Percentiles rank a stretch among this genome's conserved stretches.
Evolutionary conservation across 176 grass and related monocot genomes (phyloP).

Genomic region (Rhynchospora tenuis): DNA sequence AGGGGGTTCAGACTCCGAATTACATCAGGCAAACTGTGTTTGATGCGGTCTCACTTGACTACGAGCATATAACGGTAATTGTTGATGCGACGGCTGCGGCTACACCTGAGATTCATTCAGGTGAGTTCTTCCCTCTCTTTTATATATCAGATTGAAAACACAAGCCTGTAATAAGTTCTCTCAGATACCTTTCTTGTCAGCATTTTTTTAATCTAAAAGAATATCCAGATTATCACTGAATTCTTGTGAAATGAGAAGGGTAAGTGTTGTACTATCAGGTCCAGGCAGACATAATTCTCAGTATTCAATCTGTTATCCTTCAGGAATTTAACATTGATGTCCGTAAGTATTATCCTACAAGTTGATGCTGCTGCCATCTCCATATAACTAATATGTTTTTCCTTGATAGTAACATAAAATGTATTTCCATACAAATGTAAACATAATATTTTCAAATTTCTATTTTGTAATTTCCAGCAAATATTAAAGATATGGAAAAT

Average conservation of each 20-base stretch:
- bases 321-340: neutral
- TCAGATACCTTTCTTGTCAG: neutral
- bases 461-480: slow-evolving; percentile 41
- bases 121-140: slow-evolving; percentile 39
- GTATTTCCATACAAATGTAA: neutral
- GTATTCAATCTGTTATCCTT: neutral
- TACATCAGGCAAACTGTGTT: slow-evolving; percentile 90
- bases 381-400: neutral
- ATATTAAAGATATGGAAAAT: slow-evolving; percentile 83
- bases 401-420: neutral
- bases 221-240: neutral
- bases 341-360: neutral
- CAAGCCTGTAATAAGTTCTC: neutral
- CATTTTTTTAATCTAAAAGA: neutral
- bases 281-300: neutral
- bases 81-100: slow-evolving; percentile 85
- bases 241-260: neutral
- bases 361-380: neutral
- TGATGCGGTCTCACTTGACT: slow-evolving; percentile 83
- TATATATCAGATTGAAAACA: neutral
- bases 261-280: neutral
- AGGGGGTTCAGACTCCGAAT: slow-evolving; percentile 97
- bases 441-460: neutral
- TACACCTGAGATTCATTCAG: slow-evolving; percentile 71
- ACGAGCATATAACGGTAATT: slow-evolving; percentile 62